Evolutionary conservation across 2,329 filamentous ascomycete species (phyloP).

Genomic region (Fusarium keratoplasticum): DNA sequence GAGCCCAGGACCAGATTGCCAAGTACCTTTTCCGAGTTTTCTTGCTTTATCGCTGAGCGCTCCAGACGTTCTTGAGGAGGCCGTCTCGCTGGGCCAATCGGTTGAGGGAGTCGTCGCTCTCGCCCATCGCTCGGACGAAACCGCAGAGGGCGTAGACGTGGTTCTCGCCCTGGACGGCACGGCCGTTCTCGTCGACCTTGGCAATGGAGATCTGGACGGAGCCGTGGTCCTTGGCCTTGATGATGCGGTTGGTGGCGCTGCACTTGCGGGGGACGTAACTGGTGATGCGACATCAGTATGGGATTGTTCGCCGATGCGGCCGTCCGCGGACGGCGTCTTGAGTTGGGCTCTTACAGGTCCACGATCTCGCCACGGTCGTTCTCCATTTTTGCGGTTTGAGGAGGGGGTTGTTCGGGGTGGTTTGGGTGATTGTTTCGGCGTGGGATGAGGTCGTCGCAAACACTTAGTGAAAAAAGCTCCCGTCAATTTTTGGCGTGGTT

Average conservation of each 20-base stretch:
- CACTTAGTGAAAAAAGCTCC: constrained; percentile 46
- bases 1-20: constrained; percentile 41
- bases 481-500: constrained; percentile 50
- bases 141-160: constrained; percentile 97
- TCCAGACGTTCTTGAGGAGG: constrained; percentile 97
- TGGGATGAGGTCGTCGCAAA: constrained; percentile 46
- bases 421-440: constrained; percentile 47
- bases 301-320: constrained; percentile 15
- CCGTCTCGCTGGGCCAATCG: constrained; percentile 95
- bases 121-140: constrained; percentile 97
- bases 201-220: constrained; percentile 96
- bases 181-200: constrained; percentile 99
- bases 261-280: constrained; percentile 99
- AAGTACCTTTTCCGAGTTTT: constrained; percentile 40
- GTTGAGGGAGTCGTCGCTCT: constrained; percentile 97
- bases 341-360: constrained; percentile 81
- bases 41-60: constrained; percentile 70
- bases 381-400: constrained; percentile 82
- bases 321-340: constrained; percentile 13
- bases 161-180: constrained; percentile 93
- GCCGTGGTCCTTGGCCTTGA: constrained; percentile 99
- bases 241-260: constrained; percentile 99
- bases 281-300: constrained; percentile 47
- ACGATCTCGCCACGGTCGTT: constrained; percentile 99
- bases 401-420: constrained; percentile 44